Percentiles rank a stretch among this genome's conserved stretches.
Conservation (phyloP, 306 rosid genomes). For the Acmispon strigosus region DNA sequence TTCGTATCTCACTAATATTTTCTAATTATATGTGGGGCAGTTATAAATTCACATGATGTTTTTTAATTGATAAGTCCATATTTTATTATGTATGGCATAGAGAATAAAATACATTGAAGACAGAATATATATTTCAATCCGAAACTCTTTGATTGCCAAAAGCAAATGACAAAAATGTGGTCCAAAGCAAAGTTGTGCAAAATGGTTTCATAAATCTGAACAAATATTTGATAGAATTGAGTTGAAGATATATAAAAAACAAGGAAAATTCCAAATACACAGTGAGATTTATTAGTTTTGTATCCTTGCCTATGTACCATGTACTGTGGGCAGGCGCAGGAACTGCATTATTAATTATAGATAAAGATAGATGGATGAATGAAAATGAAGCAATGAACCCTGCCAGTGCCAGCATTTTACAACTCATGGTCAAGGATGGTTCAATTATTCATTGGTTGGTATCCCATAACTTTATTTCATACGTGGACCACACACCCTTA, state of each 20-base stretch:
- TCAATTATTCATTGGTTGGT: conserved; percentile 10
- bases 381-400: background rate
- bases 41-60: too few species aligned
- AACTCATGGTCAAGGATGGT: conserved; percentile 13
- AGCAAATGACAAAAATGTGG: background rate
- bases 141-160: background rate
- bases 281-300: background rate
- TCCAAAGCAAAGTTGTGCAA: background rate
- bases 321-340: background rate
- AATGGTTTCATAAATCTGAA: too few species aligned
- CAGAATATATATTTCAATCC: too few species aligned
- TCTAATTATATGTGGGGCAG: too few species aligned
- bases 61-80: too few species aligned
- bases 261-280: too few species aligned
- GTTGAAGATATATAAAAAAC: too few species aligned
- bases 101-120: too few species aligned
- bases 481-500: conserved; percentile 19
- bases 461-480: conserved; percentile 24
- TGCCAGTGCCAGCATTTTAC: background rate
- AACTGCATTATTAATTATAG: background rate
- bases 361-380: background rate
- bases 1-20: too few species aligned
- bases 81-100: too few species aligned
- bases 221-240: too few species aligned
- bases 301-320: conserved; percentile 5